Evolutionary conservation across 2,329 filamentous ascomycete genomes (phyloP).

Genomic region (Incumbomyces delicatus): DNA sequence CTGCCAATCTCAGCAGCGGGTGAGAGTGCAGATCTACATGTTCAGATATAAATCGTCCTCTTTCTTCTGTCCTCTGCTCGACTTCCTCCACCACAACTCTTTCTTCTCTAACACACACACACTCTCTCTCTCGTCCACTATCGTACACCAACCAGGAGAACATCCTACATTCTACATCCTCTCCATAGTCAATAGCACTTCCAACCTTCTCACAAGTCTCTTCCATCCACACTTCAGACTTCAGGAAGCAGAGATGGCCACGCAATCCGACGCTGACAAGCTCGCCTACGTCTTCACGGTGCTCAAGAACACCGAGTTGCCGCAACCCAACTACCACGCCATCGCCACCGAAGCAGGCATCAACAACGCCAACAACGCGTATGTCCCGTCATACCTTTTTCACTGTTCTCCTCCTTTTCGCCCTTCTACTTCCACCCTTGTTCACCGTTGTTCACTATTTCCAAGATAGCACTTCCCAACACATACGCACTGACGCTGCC

Average conservation of each 20-base stretch:
- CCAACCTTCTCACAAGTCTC: too few species aligned
- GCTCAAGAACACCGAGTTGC: constrained; percentile 10
- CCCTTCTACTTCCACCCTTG: too few species aligned
- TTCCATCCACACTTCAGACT: too few species aligned
- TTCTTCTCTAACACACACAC: neutral
- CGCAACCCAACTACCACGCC: constrained; percentile 9
- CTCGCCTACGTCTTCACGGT: constrained; percentile 8
- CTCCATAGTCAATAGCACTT: too few species aligned
- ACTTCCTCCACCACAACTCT: neutral
- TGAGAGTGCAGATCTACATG: neutral
- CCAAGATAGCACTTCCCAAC: too few species aligned
- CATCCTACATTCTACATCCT: neutral
- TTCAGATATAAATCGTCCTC: neutral
- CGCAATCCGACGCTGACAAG: constrained; percentile 1
- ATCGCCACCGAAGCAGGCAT: constrained; percentile 4
- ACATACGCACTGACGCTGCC: too few species aligned
- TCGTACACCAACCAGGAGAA: too few species aligned
- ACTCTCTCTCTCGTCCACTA: too few species aligned
- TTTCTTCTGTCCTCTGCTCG: neutral
- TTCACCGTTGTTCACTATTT: too few species aligned
- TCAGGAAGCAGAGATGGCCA: neutral
- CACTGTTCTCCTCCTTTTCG: too few species aligned
- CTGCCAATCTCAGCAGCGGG: neutral
- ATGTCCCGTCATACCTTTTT: neutral
- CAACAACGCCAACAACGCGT: constrained; percentile 9